phyloP scores from a whole-genome alignment of 306 rosid species.

The Abrus precatorius region DNA sequence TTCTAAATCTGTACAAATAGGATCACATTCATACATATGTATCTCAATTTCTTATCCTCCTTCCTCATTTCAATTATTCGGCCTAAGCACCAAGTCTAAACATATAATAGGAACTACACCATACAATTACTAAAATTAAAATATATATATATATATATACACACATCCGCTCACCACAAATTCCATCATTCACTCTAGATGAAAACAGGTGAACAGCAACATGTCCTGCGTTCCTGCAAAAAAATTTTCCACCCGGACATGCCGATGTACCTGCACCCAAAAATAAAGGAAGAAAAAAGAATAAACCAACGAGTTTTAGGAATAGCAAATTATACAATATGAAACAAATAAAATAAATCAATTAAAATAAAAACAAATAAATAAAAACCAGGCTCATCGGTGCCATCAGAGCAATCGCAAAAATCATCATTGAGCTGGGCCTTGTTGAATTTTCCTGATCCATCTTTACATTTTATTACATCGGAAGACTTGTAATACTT shows the following conservation, averaged over 20 bases:
- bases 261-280: conserved; percentile 85
- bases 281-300: neutral
- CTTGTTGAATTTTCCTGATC: conserved; percentile 79
- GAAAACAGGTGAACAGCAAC: conserved; percentile 66
- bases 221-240: conserved; percentile 85
- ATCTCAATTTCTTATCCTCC: neutral
- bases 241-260: conserved; percentile 84
- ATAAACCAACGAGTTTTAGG: neutral
- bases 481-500: conserved; percentile 77
- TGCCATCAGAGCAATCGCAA: conserved; percentile 95
- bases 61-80: neutral
- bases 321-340: conserved; percentile 28
- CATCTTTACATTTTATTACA: conserved; percentile 78
- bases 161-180: conserved; percentile 74
- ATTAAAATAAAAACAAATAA: neutral
- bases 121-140: neutral
- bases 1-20: conserved; percentile 25
- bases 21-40: neutral
- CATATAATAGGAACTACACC: neutral
- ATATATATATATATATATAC: neutral
- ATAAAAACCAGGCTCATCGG: conserved; percentile 90
- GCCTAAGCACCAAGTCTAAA: conserved; percentile 26
- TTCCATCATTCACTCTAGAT: conserved; percentile 94
- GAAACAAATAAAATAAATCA: conserved; percentile 7
- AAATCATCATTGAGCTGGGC: conserved; percentile 90